Conservation (phyloP, 1,139 yeast species). For the Geotrichum citri-aurantii region DNA sequence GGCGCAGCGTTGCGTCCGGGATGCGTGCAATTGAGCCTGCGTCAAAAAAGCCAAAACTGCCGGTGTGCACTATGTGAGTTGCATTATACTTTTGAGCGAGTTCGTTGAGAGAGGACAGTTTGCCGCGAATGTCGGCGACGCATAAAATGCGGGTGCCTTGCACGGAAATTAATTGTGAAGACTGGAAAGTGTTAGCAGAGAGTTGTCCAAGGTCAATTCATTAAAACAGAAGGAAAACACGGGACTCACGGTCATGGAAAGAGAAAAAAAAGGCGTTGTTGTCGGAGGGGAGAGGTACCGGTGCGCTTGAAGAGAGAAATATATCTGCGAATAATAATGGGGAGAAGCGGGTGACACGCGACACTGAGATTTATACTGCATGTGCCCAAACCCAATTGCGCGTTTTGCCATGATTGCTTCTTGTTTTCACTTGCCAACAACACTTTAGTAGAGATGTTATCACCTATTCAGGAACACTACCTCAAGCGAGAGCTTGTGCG, state of each 20-base stretch:
- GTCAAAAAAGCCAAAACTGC: conserved; percentile 76
- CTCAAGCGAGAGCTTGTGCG: conserved; percentile 73
- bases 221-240: background rate
- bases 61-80: conserved; percentile 59
- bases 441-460: background rate
- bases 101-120: conserved; percentile 43
- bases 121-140: conserved; percentile 53
- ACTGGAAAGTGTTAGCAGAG: background rate
- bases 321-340: background rate
- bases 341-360: background rate
- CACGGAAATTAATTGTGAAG: conserved; percentile 8
- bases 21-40: conserved; percentile 50
- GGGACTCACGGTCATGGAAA: conserved; percentile 4
- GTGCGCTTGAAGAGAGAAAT: background rate
- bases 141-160: conserved; percentile 43
- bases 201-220: too few relatives aligned
- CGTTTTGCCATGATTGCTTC: background rate
- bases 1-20: conserved; percentile 42
- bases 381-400: background rate
- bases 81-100: conserved; percentile 46
- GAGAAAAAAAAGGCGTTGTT: background rate
- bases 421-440: background rate
- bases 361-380: background rate
- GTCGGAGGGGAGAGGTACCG: background rate
- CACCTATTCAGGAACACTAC: conserved; percentile 64